A percentile compares a stretch with the other conserved stretches of the same genome.
Conservation (phyloP, 305 asterid species). For the Solanum hybrid region DNA sequence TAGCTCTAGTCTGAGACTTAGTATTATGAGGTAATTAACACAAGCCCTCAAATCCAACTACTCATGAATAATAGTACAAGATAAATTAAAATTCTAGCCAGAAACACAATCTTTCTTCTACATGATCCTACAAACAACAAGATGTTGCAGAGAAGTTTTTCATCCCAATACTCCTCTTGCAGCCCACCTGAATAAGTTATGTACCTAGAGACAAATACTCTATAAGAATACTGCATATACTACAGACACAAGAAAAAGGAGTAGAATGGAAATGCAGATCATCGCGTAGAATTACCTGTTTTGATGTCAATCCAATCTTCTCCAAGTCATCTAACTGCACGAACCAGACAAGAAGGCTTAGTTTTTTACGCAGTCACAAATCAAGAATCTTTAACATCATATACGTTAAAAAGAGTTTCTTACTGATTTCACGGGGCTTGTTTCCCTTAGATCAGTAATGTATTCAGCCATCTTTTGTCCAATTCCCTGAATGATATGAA, state of each 20-base stretch:
- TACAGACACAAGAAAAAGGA: background rate
- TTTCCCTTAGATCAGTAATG: constrained; percentile 58
- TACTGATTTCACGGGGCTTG: constrained; percentile 75
- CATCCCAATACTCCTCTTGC: constrained; percentile 51
- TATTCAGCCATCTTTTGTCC: constrained; percentile 74
- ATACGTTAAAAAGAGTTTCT: constrained; percentile 6
- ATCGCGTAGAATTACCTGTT: constrained; percentile 43
- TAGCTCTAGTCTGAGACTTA: background rate
- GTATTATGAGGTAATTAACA: background rate
- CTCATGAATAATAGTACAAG: background rate
- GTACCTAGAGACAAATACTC: constrained; percentile 30
- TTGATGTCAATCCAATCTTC: constrained; percentile 69
- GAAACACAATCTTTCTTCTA: background rate
- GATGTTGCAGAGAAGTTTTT: constrained; percentile 15
- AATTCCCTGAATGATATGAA: constrained; percentile 47
- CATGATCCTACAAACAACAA: constrained; percentile 10
- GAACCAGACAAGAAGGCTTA: background rate
- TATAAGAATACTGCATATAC: background rate
- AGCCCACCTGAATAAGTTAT: constrained; percentile 66
- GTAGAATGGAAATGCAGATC: background rate
- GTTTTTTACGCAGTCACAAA: background rate
- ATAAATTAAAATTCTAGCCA: background rate
- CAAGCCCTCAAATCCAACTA: background rate
- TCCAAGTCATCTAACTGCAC: constrained; percentile 67
- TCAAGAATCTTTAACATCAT: background rate